Base-by-base conservation (phyloP, 148 eudicot genomes). In the Vaccinium macrocarpon region DNA sequence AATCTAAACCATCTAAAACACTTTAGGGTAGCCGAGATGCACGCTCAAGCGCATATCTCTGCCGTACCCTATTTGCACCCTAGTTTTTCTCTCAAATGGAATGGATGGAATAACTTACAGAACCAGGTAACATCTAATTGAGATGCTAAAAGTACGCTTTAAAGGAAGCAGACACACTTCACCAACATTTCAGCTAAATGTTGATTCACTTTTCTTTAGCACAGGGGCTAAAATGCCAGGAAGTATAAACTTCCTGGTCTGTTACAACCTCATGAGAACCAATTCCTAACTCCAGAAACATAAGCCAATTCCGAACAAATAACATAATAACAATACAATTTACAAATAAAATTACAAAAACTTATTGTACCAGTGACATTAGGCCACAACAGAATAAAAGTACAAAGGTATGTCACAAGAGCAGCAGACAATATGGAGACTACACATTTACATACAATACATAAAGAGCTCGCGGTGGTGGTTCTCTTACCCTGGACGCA, bases 371-470 rank as follows among this genome's bases (percentile, higher is more conserved):
- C 73, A 27, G 38, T 68, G 12, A 27, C 18, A 12, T 25, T 11
- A 68, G 2, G 18, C 12, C 73, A 68, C 38, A 68, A 68, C 4
- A 66, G 13, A 15, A 27, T 68, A 25, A 32, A 27, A 68, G 38
- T 27, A 68, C 42, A 25, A 38, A 38, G 73, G 73, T 29, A 13
- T 7, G 18, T 13, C 73, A 68, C 38, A 68, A 29, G 73, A 68
- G 42, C 18, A 12, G 18, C 73, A 27, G 13, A 68, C 73, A 27
- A 68, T 68, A 68, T 13, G 42, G 35, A 13, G 42, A 52, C 48
- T 29, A 29, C 48, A 75, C 56, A 83, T 56, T 76, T 83, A 83
- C 81, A 75, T 83, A 83, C 81, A 75, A 50, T 16, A 57, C 56
- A 6, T 48, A 3, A 74, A 18, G 21, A 74, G 29, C 21, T 35